A percentile compares a stretch with the other conserved stretches of the same genome.
Conservation (phyloP, 73 alveolate species). For the Stentor roeselii region DNA sequence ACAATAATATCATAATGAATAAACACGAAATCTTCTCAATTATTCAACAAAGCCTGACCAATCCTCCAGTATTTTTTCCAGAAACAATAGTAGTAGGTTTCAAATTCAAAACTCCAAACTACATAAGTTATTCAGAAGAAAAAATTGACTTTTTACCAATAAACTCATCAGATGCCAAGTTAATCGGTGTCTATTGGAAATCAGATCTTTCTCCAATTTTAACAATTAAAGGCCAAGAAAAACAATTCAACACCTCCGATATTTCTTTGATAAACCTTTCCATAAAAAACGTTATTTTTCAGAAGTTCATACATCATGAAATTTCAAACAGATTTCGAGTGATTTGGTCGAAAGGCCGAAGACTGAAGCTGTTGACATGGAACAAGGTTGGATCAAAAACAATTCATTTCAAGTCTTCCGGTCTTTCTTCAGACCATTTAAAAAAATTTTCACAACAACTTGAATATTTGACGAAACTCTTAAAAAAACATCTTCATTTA, state of each 20-base stretch:
- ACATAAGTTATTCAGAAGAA: neutral
- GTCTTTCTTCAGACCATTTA: too few relatives aligned
- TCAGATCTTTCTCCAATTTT: neutral
- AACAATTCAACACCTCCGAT: neutral
- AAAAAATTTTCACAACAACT: too few relatives aligned
- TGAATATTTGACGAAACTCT: neutral
- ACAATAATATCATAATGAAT: neutral
- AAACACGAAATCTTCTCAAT: neutral
- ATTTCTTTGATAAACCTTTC: neutral
- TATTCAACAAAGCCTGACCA: too few relatives aligned
- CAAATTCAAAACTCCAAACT: neutral
- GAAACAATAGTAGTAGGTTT: neutral
- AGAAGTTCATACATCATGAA: neutral
- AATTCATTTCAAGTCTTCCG: too few relatives aligned
- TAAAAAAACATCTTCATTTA: neutral
- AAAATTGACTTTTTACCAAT: neutral
- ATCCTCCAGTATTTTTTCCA: neutral
- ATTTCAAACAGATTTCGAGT: neutral
- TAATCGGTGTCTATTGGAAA: neutral
- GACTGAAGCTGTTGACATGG: too few relatives aligned
- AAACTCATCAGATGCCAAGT: neutral
- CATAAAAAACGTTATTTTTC: neutral
- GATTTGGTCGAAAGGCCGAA: neutral
- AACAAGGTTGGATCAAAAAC: too few relatives aligned
- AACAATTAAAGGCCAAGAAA: neutral